Base-by-base conservation (phyloP, 2,329 filamentous ascomycete species). In the Chaetomium sp. region DNA sequence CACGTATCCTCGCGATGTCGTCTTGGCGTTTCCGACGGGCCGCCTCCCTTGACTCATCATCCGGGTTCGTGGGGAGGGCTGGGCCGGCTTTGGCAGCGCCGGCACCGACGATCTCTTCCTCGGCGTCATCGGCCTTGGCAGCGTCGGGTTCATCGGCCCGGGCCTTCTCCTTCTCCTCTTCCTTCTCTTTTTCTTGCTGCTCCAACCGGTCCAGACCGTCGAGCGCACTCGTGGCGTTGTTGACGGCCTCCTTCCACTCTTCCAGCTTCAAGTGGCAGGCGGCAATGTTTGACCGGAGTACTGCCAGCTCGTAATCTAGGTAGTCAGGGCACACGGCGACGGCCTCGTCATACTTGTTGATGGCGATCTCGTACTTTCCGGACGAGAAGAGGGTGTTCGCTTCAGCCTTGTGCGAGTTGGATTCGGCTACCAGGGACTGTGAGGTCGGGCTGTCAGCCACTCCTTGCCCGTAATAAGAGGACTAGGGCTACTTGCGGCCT, bases 281-380 rank as follows among this genome's bases (percentile, higher is more conserved):
- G 1, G 94, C 86, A 69, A 97, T 89, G 79, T 98, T 98, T 75
- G 90, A 93, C 65, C 89, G 87, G 6, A 98, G 82, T 10, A 98
- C 91, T 29, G 93, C 92, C 67, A 94, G 83, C 71, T 97, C 92
- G 78, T 92, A 97, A 75, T 94, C 88, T 29, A 96, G 85, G 75
- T 96, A 96, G 69, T 87, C 88, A 1, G 94, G 94, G 72, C 92
- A 93, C 8, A 88, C 85, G 13, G 87, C 83, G 3, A 96, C 82
- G 25, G 95, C 93, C 69, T 90, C 86, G 72, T 93, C 89, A 78
- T 98, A 98, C 66, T 85, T 89, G 70, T 88, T 85, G 67, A 98
- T 89, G 49, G 94, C 94, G 67, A 89, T 87, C 63, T 89, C 85
- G 77, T 90, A 95, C 67, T 88, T 85, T 50, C 85, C 85, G 3